Percentiles rank a stretch among this genome's conserved stretches.
phyloP scores from a whole-genome alignment of 2,329 filamentous ascomycete genomes.

The Penicillium vulpinum region DNA sequence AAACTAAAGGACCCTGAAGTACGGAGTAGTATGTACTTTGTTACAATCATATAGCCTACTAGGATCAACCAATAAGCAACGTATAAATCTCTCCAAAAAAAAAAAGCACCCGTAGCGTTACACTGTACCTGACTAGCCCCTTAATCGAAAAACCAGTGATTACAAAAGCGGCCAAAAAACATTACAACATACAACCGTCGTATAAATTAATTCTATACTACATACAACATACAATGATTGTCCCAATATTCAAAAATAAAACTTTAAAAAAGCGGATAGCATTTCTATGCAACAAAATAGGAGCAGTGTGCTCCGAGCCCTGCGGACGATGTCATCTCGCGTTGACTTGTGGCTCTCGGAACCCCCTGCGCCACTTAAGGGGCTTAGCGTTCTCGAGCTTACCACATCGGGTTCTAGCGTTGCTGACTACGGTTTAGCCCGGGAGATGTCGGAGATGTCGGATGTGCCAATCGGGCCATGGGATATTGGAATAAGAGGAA shows the following conservation, averaged over 20 bases:
- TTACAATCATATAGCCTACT: background rate
- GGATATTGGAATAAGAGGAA: background rate
- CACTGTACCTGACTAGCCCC: constrained; percentile 1
- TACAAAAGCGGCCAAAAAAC: background rate
- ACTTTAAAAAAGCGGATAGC: background rate
- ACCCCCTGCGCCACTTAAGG: constrained; percentile 21
- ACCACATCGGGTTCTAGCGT: constrained; percentile 10
- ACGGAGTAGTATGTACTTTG: too few species aligned
- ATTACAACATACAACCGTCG: background rate
- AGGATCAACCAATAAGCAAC: background rate
- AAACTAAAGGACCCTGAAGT: background rate
- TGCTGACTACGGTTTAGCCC: constrained; percentile 21
- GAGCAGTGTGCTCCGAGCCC: constrained; percentile 26
- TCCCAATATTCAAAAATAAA: background rate
- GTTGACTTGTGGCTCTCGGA: constrained; percentile 16
- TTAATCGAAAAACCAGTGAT: background rate
- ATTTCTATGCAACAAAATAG: constrained; percentile 5
- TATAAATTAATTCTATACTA: background rate
- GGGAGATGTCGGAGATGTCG: constrained; percentile 11
- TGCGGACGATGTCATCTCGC: constrained; percentile 24
- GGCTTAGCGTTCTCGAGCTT: constrained; percentile 11
- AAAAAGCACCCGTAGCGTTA: background rate
- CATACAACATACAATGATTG: background rate
- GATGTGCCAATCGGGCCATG: background rate
- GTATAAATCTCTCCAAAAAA: background rate